phyloP scores from a whole-genome alignment of 805 yeast genomes.

The Ogataea nitratoaversa region DNA sequence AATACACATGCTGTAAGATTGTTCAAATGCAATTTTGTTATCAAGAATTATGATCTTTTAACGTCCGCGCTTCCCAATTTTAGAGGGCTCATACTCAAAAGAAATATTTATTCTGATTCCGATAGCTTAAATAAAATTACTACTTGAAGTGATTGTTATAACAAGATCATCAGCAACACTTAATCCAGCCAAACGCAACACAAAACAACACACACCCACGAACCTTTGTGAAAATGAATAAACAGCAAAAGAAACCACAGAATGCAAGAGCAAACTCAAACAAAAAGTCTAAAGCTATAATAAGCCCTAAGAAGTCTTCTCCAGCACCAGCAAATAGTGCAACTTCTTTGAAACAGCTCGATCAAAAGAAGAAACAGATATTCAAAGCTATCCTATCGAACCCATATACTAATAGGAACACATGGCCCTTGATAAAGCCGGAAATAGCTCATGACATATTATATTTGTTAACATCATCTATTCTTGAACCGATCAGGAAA shows the following conservation, averaged over 20 bases:
- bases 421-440: conserved; percentile 39
- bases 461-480: conserved; percentile 19
- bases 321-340: conserved; percentile 1
- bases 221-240: conserved; percentile 6
- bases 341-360: conserved; percentile 36
- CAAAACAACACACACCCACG: background rate
- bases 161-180: no score
- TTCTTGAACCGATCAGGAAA: conserved; percentile 10
- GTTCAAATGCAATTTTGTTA: no score
- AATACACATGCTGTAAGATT: no score
- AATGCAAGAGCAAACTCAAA: background rate
- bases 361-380: conserved; percentile 49
- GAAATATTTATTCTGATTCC: no score
- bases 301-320: no score
- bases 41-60: no score
- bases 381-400: conserved; percentile 62
- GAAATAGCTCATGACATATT: conserved; percentile 29
- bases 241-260: conserved; percentile 3
- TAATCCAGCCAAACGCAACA: no score
- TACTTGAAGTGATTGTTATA: no score
- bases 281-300: no score
- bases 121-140: no score
- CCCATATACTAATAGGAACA: conserved; percentile 46
- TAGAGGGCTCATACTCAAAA: no score
- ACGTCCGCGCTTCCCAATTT: no score